Evolutionary conservation across 1,284 basidiomycete genomes (phyloP), one percentile per base, ranked within the genome.

Genomic region (Cryptococcus deneoformans): DNA sequence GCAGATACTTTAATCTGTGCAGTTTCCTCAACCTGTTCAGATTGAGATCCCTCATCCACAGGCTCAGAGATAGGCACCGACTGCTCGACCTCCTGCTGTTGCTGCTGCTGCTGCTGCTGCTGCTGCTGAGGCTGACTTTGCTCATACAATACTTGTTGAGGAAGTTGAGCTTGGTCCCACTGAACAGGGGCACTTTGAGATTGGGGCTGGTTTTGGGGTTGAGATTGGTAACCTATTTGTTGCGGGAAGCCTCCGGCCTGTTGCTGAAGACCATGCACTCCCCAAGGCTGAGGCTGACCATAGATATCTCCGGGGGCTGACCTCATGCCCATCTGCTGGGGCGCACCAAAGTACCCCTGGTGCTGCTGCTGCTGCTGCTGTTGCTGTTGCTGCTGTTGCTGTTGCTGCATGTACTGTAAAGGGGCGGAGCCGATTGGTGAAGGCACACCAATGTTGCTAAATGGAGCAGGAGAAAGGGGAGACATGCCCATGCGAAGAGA

Each of bases 271-370:
- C 20, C 20, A 55, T 67, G 64, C 2, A 66, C 58, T 29, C 63
- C 66, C 70, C 71, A 73, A 2, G 70, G 69, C 20, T 20, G 20
- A 20, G 20, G 20, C 16, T 65, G 40, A 61, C 56, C n/a, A 58
- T 63, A 67, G 40, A 66, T 58, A 45, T 63, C 61, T 7, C 58
- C 52, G 3, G 50, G 5, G 3, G 40, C 40, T 12, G 40, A 42
- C 40, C 46, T 35, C 46, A 48, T 29, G 9, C 46, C 46, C 43
- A 45, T 45, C 14, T 45, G 43, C 43, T 45, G 43, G 29, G 29
- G 29, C 29, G 29, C 29, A 29, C 47, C 56, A 52, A 63, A 72
- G 50, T 52, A 59, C 44, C 62, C 60, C 37, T 59, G 63, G 2
- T 20, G 46, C 14, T 47, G 46, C 29, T 52, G 46, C 16, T 3